A percentile compares a stretch with the other conserved stretches of the same genome.
phyloP scores from a whole-genome alignment of 2,329 filamentous ascomycete genomes.

The Zymoseptoria pseudotritici region DNA sequence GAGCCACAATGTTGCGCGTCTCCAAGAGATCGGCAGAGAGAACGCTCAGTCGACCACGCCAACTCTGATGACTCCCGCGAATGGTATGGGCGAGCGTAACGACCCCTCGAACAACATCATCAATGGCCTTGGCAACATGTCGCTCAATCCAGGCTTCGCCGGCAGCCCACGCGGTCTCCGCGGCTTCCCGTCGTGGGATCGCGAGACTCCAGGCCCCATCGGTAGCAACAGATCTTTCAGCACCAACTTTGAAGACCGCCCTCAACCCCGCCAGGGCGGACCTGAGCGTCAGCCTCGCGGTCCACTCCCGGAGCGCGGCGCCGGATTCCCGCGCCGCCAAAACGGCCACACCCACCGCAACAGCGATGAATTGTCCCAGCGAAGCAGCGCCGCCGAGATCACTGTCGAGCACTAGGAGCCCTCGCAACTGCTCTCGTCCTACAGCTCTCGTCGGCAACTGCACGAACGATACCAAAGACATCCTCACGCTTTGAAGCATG shows the following conservation, averaged over 20 bases:
- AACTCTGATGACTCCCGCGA: conserved; percentile 53
- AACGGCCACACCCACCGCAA: conserved; percentile 56
- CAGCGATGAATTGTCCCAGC: conserved; percentile 56
- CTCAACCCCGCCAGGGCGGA: conserved; percentile 41
- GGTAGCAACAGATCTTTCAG: conserved; percentile 58
- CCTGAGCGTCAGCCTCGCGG: conserved; percentile 57
- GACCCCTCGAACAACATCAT: conserved; percentile 43
- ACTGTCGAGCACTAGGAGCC: conserved; percentile 50
- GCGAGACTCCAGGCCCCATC: conserved; percentile 52
- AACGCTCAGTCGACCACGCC: conserved; percentile 58
- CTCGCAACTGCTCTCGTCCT: neutral
- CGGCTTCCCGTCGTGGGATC: conserved; percentile 55
- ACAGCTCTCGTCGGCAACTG: neutral
- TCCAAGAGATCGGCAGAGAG: conserved; percentile 51
- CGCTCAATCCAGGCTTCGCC: conserved; percentile 45
- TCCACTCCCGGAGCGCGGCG: conserved; percentile 52
- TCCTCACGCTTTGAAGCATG: conserved; percentile 9
- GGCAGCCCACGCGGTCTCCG: conserved; percentile 53
- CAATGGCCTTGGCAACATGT: conserved; percentile 56
- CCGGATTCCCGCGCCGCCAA: conserved; percentile 50
- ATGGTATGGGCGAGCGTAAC: conserved; percentile 24
- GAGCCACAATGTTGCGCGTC: conserved; percentile 54
- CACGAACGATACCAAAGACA: neutral
- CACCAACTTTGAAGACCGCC: conserved; percentile 50
- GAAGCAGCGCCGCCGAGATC: conserved; percentile 52